A percentile compares a stretch with the other conserved stretches of the same genome.
Evolutionary conservation across 805 yeast species (phyloP).

Genomic region (Saccharomycodes ludwigii): DNA sequence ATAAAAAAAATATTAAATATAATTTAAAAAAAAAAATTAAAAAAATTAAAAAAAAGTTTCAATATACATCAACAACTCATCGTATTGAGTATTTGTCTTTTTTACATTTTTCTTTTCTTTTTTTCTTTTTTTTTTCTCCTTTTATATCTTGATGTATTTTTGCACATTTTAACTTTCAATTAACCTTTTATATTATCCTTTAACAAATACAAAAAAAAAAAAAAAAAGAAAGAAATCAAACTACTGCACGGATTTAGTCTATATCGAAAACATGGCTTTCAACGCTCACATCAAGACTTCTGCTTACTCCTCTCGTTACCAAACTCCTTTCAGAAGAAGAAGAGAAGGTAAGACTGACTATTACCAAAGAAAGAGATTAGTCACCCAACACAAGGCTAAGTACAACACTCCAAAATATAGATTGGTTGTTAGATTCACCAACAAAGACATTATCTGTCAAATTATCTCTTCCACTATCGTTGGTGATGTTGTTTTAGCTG

Average conservation of each 20-base stretch:
- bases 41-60: too few relatives aligned
- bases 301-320: slow-evolving; percentile 98
- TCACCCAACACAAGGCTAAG: slow-evolving; percentile 99
- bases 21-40: too few relatives aligned
- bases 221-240: slow-evolving; percentile 1
- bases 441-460: slow-evolving; percentile 98
- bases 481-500: slow-evolving; percentile 91
- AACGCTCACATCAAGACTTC: slow-evolving; percentile 60
- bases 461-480: slow-evolving; percentile 92
- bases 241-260: not conserved
- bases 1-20: too few relatives aligned
- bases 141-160: not conserved
- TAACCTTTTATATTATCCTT: not conserved
- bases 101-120: not conserved
- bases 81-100: too few relatives aligned
- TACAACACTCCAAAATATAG: slow-evolving; percentile 99
- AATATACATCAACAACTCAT: too few relatives aligned
- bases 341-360: slow-evolving; percentile 99
- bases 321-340: slow-evolving; percentile 99
- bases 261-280: slow-evolving; percentile 66
- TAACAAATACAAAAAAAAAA: not conserved
- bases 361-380: slow-evolving; percentile 99
- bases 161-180: not conserved
- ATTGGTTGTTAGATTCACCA: slow-evolving; percentile 98
- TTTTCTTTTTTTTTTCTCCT: not conserved